A percentile compares a stretch with the other conserved stretches of the same genome.
Evolutionary conservation across 1,284 basidiomycete species (phyloP).

Genomic region (Mycosarcoma maydis): DNA sequence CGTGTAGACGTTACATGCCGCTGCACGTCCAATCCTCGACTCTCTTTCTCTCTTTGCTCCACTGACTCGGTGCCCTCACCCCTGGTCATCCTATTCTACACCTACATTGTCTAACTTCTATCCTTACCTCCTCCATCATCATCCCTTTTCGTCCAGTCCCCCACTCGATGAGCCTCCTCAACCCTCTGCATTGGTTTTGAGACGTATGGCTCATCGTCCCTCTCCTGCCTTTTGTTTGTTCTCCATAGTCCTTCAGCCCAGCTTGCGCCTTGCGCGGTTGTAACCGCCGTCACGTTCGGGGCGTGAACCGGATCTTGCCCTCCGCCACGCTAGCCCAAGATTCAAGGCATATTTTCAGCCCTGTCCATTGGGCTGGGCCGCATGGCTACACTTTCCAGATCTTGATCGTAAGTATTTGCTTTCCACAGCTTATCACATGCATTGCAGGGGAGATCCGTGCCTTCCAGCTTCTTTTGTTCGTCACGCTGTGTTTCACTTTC

Average conservation of each 20-base stretch:
- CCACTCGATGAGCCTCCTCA: conserved; percentile 42
- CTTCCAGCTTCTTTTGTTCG: too few relatives aligned
- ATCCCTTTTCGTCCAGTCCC: conserved; percentile 2
- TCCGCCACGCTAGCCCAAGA: too few relatives aligned
- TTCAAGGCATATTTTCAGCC: neutral
- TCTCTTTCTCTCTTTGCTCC: neutral
- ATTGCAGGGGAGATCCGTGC: neutral
- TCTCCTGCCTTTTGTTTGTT: neutral
- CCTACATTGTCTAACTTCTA: conserved; percentile 29
- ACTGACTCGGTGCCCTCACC: neutral
- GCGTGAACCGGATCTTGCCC: too few relatives aligned
- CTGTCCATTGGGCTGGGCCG: conserved; percentile 3
- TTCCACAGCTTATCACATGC: neutral
- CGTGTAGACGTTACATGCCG: conserved; percentile 21
- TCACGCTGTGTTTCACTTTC: too few relatives aligned
- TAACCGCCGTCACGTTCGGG: too few relatives aligned
- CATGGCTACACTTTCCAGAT: neutral
- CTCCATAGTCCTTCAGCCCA: conserved; percentile 7
- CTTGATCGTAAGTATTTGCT: neutral
- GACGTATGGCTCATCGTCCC: conserved; percentile 37
- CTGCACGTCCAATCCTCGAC: conserved; percentile 9
- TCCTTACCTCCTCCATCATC: conserved; percentile 4
- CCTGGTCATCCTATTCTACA: neutral
- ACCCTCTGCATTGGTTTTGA: conserved; percentile 21
- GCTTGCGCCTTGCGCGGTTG: conserved; percentile 2